A percentile compares a stretch with the other conserved stretches of the same genome.
These are phyloP conservation scores for Talaromyces sp. DNA, from an alignment of 2,329 filamentous ascomycete genomes.

Conservation along the genomic window DNA sequence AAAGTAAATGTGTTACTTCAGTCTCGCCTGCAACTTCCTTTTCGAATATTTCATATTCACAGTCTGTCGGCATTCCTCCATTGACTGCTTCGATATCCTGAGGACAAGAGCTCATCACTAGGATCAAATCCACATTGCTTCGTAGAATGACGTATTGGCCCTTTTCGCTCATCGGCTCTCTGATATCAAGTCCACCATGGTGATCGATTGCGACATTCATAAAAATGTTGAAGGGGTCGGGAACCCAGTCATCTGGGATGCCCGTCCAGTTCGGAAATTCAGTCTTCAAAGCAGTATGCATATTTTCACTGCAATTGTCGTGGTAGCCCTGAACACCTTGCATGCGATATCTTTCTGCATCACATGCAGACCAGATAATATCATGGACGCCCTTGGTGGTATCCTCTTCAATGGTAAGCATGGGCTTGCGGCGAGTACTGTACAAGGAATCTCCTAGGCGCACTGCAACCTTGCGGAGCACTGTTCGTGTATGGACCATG, in stretches of 20 bases:
- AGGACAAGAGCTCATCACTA: conserved; percentile 45
- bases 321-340: conserved; percentile 39
- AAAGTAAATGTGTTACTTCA: not conserved
- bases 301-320: conserved; percentile 42
- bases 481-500: conserved; percentile 40
- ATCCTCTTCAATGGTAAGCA: conserved; percentile 38
- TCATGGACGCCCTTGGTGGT: conserved; percentile 41
- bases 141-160: conserved; percentile 37
- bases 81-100: conserved; percentile 42
- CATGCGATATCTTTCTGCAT: conserved; percentile 38
- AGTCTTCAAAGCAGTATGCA: conserved; percentile 26
- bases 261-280: conserved; percentile 21
- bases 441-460: conserved; percentile 34
- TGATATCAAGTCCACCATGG: conserved; percentile 32
- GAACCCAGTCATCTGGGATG: conserved; percentile 31
- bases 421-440: conserved; percentile 36
- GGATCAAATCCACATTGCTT: conserved; percentile 34
- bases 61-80: conserved; percentile 33
- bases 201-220: conserved; percentile 44
- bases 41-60: conserved; percentile 12
- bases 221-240: conserved; percentile 45
- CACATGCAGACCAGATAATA: conserved; percentile 42
- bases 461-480: conserved; percentile 29
- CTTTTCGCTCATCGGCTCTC: conserved; percentile 32
- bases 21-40: not conserved